A percentile compares a stretch with the other conserved stretches of the same genome.
phyloP scores from a whole-genome alignment of 1,139 yeast species.

The Yamadazyma atlantica region DNA sequence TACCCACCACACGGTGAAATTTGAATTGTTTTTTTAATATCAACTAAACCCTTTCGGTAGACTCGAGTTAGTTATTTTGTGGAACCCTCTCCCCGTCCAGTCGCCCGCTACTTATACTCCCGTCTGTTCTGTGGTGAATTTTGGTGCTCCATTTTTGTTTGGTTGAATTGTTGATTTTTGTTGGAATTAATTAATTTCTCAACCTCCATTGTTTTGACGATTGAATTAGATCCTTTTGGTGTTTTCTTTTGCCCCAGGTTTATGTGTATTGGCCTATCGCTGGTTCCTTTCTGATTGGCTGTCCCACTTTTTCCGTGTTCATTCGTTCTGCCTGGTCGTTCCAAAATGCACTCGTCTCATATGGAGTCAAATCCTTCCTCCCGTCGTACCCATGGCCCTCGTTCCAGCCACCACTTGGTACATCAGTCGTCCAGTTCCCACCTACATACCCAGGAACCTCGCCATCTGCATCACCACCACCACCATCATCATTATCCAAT shows the following conservation, averaged over 20 bases:
- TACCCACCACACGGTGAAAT: conserved; percentile 1
- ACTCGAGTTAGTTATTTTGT: neutral
- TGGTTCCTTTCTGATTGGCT: no score
- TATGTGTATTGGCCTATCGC: no score
- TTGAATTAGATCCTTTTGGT: no score
- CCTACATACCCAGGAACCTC: neutral
- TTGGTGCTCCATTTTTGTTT: no score
- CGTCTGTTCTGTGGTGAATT: no score
- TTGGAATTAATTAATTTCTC: no score
- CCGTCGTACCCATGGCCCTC: neutral
- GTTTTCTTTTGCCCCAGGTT: neutral
- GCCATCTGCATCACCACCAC: neutral
- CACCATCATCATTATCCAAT: neutral
- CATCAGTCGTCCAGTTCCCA: neutral
- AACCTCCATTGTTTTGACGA: no score
- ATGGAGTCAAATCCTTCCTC: neutral
- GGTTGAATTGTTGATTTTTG: no score
- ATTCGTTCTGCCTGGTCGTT: neutral
- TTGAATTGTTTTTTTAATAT: neutral
- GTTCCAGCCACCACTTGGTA: neutral
- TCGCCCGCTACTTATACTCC: neutral
- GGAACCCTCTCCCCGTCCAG: neutral
- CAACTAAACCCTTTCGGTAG: neutral
- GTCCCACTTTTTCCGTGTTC: no score
- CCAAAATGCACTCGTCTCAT: neutral